Percentiles rank a stretch among this genome's conserved stretches.
Evolutionary conservation across 345 rosid genomes (phyloP).

Genomic region (Eucalyptus shirleyi): DNA sequence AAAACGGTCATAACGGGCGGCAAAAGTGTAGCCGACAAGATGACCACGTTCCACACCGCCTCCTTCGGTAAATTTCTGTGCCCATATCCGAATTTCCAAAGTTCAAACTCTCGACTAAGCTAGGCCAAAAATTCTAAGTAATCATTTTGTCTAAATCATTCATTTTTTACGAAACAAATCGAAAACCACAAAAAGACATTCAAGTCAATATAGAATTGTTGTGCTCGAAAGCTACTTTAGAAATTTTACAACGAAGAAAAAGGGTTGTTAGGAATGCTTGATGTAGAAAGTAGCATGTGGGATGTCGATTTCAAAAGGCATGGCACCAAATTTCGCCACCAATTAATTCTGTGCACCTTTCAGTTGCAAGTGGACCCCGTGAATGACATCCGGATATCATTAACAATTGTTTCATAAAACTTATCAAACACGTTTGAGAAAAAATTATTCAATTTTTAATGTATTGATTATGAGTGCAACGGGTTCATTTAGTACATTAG

Average conservation of each 20-base stretch:
- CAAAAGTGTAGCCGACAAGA: slow-evolving; percentile 37
- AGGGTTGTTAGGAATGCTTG: background rate
- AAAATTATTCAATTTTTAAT: background rate
- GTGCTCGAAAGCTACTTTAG: background rate
- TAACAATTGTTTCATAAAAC: too few species aligned
- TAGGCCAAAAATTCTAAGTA: background rate
- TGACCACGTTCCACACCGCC: slow-evolving; percentile 94
- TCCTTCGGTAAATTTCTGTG: slow-evolving; percentile 48
- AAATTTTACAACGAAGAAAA: background rate
- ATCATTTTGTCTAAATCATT: too few species aligned
- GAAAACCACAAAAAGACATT: background rate
- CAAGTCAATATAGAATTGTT: background rate
- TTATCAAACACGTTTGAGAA: background rate
- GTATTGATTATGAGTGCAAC: background rate
- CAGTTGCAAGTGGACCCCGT: background rate
- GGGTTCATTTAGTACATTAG: background rate
- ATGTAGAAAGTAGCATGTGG: background rate
- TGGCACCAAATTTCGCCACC: background rate
- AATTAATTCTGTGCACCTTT: background rate
- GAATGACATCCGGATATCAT: background rate
- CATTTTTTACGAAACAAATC: too few species aligned
- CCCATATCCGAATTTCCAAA: background rate
- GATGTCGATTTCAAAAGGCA: background rate
- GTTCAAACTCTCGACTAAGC: background rate
- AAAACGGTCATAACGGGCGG: slow-evolving; percentile 61